These are phyloP conservation scores for Ampelocalamus luodianensis DNA, from an alignment of 176 grass and related monocot genomes.

Conservation along the genomic window DNA sequence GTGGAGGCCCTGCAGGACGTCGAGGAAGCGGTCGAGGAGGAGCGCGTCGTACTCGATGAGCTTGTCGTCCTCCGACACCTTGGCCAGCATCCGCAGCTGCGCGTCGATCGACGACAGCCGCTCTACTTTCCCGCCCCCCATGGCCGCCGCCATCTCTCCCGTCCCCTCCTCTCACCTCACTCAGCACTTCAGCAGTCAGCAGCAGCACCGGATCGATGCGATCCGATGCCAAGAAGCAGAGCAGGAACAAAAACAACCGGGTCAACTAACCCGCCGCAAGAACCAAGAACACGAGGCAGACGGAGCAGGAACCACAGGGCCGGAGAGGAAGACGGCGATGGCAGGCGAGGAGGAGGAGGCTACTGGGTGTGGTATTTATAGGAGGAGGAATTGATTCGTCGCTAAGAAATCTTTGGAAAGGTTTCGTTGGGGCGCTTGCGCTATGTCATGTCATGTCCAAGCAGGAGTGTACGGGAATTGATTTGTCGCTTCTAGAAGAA, in stretches of 20 bases:
- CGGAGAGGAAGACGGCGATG: background rate
- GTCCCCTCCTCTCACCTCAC: too few species aligned
- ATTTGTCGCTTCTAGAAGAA: too few species aligned
- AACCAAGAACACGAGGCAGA: too few species aligned
- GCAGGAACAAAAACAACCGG: too few species aligned
- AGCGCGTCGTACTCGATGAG: slow-evolving; percentile 76
- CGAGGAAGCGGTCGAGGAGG: slow-evolving; percentile 76
- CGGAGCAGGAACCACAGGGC: background rate
- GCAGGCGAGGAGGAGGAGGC: background rate
- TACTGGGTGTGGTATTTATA: background rate
- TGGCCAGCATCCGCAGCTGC: slow-evolving; percentile 60
- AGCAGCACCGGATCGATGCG: too few species aligned
- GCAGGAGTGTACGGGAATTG: too few species aligned
- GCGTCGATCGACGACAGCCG: slow-evolving; percentile 60
- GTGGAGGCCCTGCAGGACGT: slow-evolving; percentile 35
- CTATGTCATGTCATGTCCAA: background rate
- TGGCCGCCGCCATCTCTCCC: too few species aligned
- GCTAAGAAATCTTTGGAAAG: background rate
- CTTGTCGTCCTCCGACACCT: slow-evolving; percentile 57
- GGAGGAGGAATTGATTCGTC: background rate
- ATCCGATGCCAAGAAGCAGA: too few species aligned
- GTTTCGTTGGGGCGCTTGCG: too few species aligned
- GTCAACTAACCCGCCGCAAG: too few species aligned
- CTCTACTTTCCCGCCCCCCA: too few species aligned
- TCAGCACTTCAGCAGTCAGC: too few species aligned